These are phyloP conservation scores for Arthroderma sp. DNA, from an alignment of 2,329 filamentous ascomycete species.

Conservation along the genomic window DNA sequence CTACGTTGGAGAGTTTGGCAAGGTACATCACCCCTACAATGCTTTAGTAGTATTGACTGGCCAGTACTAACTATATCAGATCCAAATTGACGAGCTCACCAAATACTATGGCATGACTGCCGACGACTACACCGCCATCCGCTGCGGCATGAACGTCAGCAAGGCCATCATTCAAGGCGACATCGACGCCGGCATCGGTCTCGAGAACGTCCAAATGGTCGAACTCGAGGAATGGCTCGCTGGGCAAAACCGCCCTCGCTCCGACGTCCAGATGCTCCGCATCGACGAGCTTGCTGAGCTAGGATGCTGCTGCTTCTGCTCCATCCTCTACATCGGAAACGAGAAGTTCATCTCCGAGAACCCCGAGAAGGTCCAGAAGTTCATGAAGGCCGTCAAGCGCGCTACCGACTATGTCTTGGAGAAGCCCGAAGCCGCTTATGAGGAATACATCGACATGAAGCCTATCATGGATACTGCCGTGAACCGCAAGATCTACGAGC, in stretches of 20 bases:
- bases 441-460: constrained; percentile 60
- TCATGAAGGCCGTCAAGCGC: constrained; percentile 60
- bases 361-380: constrained; percentile 53
- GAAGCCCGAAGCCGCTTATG: constrained; percentile 51
- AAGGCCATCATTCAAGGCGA: constrained; percentile 61
- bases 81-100: constrained; percentile 71
- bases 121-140: constrained; percentile 61
- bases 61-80: constrained; percentile 34
- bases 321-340: constrained; percentile 69
- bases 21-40: constrained; percentile 25
- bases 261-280: constrained; percentile 66
- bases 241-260: constrained; percentile 47
- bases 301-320: constrained; percentile 75
- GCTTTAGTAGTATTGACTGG: not conserved
- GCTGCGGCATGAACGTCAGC: constrained; percentile 71
- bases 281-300: constrained; percentile 70
- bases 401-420: constrained; percentile 61
- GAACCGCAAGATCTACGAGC: constrained; percentile 70
- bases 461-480: constrained; percentile 55
- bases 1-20: constrained; percentile 71
- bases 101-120: constrained; percentile 65
- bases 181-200: constrained; percentile 63
- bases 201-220: constrained; percentile 76
- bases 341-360: constrained; percentile 56
- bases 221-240: constrained; percentile 67